Evolutionary conservation across 2,329 filamentous ascomycete genomes (phyloP), one percentile per base, ranked within the genome.

Genomic region (Trichoderma lentiforme): DNA sequence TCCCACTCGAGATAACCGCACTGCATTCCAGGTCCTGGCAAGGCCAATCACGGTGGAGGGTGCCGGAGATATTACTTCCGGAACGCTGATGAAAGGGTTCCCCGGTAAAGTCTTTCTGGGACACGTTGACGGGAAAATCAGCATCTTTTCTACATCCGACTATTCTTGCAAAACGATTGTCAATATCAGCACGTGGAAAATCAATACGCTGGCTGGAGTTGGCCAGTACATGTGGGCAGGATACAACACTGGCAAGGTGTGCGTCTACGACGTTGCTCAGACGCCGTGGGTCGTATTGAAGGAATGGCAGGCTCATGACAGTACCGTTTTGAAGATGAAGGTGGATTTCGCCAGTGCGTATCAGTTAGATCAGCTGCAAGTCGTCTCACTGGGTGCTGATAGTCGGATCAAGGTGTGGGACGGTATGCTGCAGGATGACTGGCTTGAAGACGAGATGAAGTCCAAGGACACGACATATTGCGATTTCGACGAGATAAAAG

Each of bases 191-290:
- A 88, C 95, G 15, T 98, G 97, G 87, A 98, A 98, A 82, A 97
- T 99, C 81, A 97, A 94, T 79, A 91, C 92, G 43, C 84, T 99
- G 69, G 89, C 91, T 2, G 93, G 94, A 9, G 92, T 94, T 3
- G 95, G 94, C 6, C 88, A 91, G 73, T 89, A 93, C 77, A 85
- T 99, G 0, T 99, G 96, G 96, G 94, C 94, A 32, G 95, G 92
- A 3, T 98, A 95, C 83, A 98, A 95, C 80, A 98, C 93, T 0
- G 96, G 96, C 18, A 97, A 92, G 87, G 90, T 97, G 36, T 96
- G 94, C 77, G 92, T 98, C 8, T 99, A 98, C 81, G 95, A 99
- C 80, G 92, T 93, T 12, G 88, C 85, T 11, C 87, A 89, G 34
- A 90, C 88, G n/a, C 95, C 95, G 0, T 99, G 96, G 96, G 87